A percentile compares a stretch with the other conserved stretches of the same genome.
Conservation (phyloP, 768 basidiomycete genomes). For the Rhodosporidiobolus odoratus region DNA sequence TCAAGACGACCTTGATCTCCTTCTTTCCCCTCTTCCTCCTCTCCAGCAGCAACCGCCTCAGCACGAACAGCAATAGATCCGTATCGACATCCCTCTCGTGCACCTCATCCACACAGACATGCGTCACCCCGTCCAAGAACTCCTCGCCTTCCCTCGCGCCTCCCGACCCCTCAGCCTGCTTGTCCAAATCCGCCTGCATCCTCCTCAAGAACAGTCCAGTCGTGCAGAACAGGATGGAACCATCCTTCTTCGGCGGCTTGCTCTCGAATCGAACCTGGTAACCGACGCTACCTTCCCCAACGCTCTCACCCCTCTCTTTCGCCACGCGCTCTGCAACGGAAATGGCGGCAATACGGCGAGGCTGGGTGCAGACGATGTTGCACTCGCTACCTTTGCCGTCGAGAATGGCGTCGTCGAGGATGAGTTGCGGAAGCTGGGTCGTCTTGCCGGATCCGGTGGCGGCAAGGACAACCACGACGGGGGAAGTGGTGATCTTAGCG, state of each 20-base stretch:
- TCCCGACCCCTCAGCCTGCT: slow-evolving; percentile 44
- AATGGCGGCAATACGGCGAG: slow-evolving; percentile 82
- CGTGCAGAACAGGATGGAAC: slow-evolving; percentile 86
- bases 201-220: slow-evolving; percentile 82
- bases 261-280: slow-evolving; percentile 89
- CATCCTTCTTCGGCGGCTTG: slow-evolving; percentile 69
- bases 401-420: slow-evolving; percentile 76
- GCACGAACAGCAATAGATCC: slow-evolving; percentile 77
- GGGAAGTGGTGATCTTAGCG: slow-evolving; percentile 63
- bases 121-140: slow-evolving; percentile 70
- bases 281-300: slow-evolving; percentile 66
- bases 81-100: slow-evolving; percentile 94
- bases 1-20: slow-evolving; percentile 72
- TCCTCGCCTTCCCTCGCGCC: slow-evolving; percentile 22
- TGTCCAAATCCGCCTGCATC: slow-evolving; percentile 64
- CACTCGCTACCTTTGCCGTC: slow-evolving; percentile 73
- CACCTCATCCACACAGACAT: slow-evolving; percentile 90
- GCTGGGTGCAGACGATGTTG: slow-evolving; percentile 90
- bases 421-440: slow-evolving; percentile 86
- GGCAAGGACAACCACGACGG: slow-evolving; percentile 84
- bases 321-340: slow-evolving; percentile 86
- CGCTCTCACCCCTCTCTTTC: slow-evolving; percentile 69
- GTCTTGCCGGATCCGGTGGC: slow-evolving; percentile 90
- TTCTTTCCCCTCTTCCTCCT: slow-evolving; percentile 65
- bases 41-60: slow-evolving; percentile 73